Evolutionary conservation across 1,139 yeast species (phyloP).

Genomic region (Lodderomyces theae): DNA sequence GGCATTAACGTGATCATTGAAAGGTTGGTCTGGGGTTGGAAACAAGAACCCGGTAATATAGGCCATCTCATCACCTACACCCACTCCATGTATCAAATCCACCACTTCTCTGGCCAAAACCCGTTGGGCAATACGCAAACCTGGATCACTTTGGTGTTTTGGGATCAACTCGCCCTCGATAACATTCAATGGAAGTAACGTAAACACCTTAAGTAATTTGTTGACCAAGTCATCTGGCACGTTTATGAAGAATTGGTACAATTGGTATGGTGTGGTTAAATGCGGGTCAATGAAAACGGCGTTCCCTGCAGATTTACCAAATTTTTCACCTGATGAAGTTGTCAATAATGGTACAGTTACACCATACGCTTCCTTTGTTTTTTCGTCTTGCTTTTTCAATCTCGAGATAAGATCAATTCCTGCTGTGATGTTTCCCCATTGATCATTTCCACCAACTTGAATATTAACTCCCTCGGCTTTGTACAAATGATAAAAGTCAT

Average conservation of each 20-base stretch:
- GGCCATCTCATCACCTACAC: slow-evolving; percentile 66
- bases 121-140: slow-evolving; percentile 68
- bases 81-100: slow-evolving; percentile 82
- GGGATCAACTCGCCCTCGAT: slow-evolving; percentile 51
- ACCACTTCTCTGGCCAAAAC: slow-evolving; percentile 81
- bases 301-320: slow-evolving; percentile 97
- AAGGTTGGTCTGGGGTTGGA: slow-evolving; percentile 55
- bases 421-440: slow-evolving; percentile 98
- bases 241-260: slow-evolving; percentile 83
- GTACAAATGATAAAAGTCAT: slow-evolving; percentile 84
- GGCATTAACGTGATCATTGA: slow-evolving; percentile 46
- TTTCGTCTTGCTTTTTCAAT: slow-evolving; percentile 30
- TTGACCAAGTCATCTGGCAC: slow-evolving; percentile 76
- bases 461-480: slow-evolving; percentile 56
- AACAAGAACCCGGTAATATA: slow-evolving; percentile 63
- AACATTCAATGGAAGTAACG: slow-evolving; percentile 64
- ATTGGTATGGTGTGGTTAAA: slow-evolving; percentile 73
- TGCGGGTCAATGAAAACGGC: slow-evolving; percentile 81
- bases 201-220: slow-evolving; percentile 69
- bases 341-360: slow-evolving; percentile 88
- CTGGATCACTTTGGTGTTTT: slow-evolving; percentile 57
- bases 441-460: slow-evolving; percentile 97
- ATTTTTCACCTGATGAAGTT: slow-evolving; percentile 87
- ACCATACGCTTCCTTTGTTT: slow-evolving; percentile 51
- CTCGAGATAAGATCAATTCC: slow-evolving; percentile 86